Percentiles rank a stretch among this genome's conserved stretches.
Conservation (phyloP, 441 rosid genomes). For the Mallotus japonicus region DNA sequence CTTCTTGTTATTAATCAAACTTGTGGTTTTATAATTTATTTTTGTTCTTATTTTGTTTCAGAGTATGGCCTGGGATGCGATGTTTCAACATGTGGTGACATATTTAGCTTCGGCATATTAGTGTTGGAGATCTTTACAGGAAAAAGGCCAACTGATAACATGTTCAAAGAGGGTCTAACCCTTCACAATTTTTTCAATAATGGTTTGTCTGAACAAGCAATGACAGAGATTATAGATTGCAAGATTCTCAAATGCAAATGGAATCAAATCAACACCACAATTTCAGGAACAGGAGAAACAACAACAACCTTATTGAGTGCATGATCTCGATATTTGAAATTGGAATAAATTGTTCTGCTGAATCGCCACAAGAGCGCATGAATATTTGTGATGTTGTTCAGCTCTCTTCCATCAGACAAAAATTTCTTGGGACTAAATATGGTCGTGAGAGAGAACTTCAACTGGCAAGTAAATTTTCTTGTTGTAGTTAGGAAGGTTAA, state of each 20-base stretch:
- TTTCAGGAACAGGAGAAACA: not conserved
- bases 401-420: not conserved
- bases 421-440: not conserved
- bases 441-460: not conserved
- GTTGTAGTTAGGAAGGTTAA: no score
- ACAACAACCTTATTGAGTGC: not conserved
- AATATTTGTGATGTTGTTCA: not conserved
- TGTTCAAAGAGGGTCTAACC: not conserved
- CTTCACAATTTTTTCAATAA: not conserved
- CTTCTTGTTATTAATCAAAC: no score
- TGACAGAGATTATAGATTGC: not conserved
- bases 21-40: no score
- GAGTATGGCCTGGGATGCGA: slow-evolving; percentile 5
- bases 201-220: not conserved
- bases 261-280: not conserved
- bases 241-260: no score
- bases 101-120: slow-evolving; percentile 9
- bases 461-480: no score
- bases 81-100: slow-evolving; percentile 5
- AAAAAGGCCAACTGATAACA: slow-evolving; percentile 5
- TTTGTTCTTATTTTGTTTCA: not conserved
- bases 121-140: slow-evolving; percentile 11
- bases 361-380: not conserved
- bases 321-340: not conserved
- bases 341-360: not conserved